A percentile compares a stretch with the other conserved stretches of the same genome.
Conservation (phyloP, 1,284 basidiomycete species). For the Tranzscheliella williamsii region DNA sequence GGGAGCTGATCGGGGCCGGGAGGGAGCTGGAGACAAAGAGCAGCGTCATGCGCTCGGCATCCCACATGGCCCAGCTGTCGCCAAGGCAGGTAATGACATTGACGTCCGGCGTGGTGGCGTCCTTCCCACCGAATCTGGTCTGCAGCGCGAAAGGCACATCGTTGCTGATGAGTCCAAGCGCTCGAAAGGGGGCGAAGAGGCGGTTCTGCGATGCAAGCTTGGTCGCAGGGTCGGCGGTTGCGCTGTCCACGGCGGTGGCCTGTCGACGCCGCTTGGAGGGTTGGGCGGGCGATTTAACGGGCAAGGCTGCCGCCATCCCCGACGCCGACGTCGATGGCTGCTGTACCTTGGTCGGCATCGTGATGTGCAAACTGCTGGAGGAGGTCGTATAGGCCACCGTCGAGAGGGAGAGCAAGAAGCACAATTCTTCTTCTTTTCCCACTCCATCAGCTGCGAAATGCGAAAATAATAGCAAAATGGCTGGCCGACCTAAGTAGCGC, state of each 20-base stretch:
- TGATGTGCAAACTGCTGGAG: too few relatives aligned
- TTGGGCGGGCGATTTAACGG: not conserved
- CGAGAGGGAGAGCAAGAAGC: too few relatives aligned
- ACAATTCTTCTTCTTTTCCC: too few relatives aligned
- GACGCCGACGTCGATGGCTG: not conserved
- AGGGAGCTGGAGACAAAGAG: slow-evolving; percentile 91
- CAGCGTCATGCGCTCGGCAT: slow-evolving; percentile 86
- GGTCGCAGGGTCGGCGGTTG: too few relatives aligned
- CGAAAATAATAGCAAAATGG: too few relatives aligned
- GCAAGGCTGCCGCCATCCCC: not conserved
- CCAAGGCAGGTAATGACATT: slow-evolving; percentile 87
- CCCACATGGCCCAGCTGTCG: slow-evolving; percentile 92
- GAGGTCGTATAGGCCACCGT: too few relatives aligned
- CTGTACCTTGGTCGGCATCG: slow-evolving; percentile 17
- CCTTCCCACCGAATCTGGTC: slow-evolving; percentile 77
- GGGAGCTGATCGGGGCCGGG: slow-evolving; percentile 72
- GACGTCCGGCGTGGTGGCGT: slow-evolving; percentile 67
- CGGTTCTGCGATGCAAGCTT: slow-evolving; percentile 28
- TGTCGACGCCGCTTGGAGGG: slow-evolving; percentile 5
- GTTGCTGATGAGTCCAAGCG: slow-evolving; percentile 88
- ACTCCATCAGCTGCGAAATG: too few relatives aligned
- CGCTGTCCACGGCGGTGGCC: too few relatives aligned
- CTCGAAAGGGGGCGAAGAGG: slow-evolving; percentile 92
- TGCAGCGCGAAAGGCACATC: slow-evolving; percentile 87
- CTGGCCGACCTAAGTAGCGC: too few relatives aligned